Evolutionary conservation across 73 alveolate species (phyloP).

Genomic region (Symbiodinium natans): DNA sequence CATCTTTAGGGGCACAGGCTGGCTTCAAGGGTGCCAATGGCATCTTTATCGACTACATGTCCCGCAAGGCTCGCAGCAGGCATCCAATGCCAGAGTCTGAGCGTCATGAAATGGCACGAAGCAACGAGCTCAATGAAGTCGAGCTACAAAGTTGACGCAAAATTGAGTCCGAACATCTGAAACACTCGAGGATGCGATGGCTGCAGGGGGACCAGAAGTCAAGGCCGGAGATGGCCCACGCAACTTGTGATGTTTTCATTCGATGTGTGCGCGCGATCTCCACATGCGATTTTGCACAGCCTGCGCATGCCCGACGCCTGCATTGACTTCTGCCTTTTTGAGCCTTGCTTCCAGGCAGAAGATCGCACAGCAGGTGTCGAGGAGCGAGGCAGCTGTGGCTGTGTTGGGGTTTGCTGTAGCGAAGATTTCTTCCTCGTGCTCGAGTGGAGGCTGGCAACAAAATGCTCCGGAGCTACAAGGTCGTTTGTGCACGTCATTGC

Average conservation of each 20-base stretch:
- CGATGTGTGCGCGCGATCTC: background rate
- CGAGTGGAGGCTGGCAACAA: slow-evolving; percentile 34
- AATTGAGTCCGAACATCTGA: background rate
- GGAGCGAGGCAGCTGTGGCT: background rate
- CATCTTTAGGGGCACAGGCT: background rate
- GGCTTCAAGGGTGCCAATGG: slow-evolving; percentile 81
- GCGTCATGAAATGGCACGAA: background rate
- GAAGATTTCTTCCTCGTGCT: background rate
- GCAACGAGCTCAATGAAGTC: background rate
- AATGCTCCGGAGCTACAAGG: slow-evolving; percentile 59
- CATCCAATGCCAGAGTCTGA: slow-evolving; percentile 44
- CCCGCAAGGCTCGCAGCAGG: slow-evolving; percentile 40
- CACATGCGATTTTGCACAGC: background rate
- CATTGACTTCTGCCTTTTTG: background rate
- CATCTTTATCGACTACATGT: slow-evolving; percentile 76
- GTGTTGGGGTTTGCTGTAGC: too few species aligned
- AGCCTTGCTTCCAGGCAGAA: slow-evolving; percentile 39
- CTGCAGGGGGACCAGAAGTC: background rate
- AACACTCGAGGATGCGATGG: background rate
- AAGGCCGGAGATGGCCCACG: background rate
- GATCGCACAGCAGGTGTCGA: slow-evolving; percentile 52
- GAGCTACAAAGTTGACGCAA: background rate
- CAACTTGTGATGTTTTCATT: background rate
- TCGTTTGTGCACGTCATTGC: background rate
- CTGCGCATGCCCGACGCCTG: background rate